phyloP scores from a whole-genome alignment of 2,329 filamentous ascomycete genomes.

The Ophiocordyceps camponoti-floridani region DNA sequence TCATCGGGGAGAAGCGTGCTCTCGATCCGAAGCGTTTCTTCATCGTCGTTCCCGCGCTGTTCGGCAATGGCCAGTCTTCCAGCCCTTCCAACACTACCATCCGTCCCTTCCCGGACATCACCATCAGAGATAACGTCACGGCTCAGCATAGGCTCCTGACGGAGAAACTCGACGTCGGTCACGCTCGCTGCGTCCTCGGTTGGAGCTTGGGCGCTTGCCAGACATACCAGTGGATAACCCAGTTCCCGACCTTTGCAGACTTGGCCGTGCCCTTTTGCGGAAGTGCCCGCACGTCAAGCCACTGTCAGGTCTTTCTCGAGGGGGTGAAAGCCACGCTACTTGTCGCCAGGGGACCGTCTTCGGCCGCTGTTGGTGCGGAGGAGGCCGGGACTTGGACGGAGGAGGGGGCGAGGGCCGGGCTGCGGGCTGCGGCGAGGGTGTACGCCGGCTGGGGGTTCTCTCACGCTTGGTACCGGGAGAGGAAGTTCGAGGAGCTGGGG shows the following conservation, averaged over 20 bases:
- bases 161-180: constrained; percentile 20
- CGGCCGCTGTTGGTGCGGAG: neutral
- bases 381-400: neutral
- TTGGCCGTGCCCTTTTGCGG: constrained; percentile 29
- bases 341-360: neutral
- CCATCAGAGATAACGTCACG: constrained; percentile 31
- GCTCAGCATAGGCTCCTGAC: constrained; percentile 26
- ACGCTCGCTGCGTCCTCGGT: constrained; percentile 28
- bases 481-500: constrained; percentile 46
- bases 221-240: constrained; percentile 31
- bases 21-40: constrained; percentile 37
- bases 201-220: constrained; percentile 40
- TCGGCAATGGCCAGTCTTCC: constrained; percentile 34
- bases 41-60: constrained; percentile 30
- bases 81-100: constrained; percentile 28
- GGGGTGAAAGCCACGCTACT: constrained; percentile 25
- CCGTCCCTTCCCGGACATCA: constrained; percentile 22
- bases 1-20: constrained; percentile 46
- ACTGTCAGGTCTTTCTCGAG: constrained; percentile 37
- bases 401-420: too few species aligned
- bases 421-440: constrained; percentile 24
- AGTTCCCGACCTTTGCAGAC: constrained; percentile 29
- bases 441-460: constrained; percentile 75
- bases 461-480: constrained; percentile 60
- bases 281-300: constrained; percentile 27